These are phyloP conservation scores for Cokeromyces recurvatus DNA, from an alignment of 371 early-diverging fungal genomes.

Conservation along the genomic window DNA sequence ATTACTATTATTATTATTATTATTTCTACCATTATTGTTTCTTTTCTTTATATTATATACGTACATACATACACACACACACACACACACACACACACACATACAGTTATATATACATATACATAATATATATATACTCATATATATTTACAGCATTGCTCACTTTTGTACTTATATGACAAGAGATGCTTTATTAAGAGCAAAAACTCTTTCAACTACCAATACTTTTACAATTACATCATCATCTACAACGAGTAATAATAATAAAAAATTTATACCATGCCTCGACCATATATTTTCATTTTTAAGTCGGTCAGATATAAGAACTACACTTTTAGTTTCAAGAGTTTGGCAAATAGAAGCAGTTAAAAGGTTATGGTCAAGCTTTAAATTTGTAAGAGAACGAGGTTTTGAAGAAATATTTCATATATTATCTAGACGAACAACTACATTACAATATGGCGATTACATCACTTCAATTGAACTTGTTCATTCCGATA, in stretches of 20 bases:
- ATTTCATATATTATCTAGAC: constrained; percentile 34
- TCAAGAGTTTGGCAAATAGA: constrained; percentile 30
- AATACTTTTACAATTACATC: too few species aligned
- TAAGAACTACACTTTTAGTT: constrained; percentile 17
- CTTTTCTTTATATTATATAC: too few species aligned
- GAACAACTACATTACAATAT: constrained; percentile 22
- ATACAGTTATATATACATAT: too few species aligned
- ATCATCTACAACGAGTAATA: too few species aligned
- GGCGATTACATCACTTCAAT: constrained; percentile 30
- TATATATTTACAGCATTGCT: too few species aligned
- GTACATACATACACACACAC: too few species aligned
- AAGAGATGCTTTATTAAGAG: constrained; percentile 35
- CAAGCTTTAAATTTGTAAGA: constrained; percentile 34
- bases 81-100: too few species aligned
- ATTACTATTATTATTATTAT: too few species aligned
- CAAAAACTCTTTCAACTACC: neutral
- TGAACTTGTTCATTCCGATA: constrained; percentile 39
- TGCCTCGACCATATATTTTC: constrained; percentile 26
- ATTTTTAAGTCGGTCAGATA: constrained; percentile 22
- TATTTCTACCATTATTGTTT: too few species aligned
- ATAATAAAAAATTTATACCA: neutral
- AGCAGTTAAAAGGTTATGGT: constrained; percentile 26
- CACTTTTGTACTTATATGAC: constrained; percentile 25
- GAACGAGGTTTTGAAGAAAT: constrained; percentile 41
- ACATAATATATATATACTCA: too few species aligned